Evolutionary conservation across 805 yeast species (phyloP), one percentile per base, ranked within the genome.

Genomic region (Cyberlindnera mycetangii): DNA sequence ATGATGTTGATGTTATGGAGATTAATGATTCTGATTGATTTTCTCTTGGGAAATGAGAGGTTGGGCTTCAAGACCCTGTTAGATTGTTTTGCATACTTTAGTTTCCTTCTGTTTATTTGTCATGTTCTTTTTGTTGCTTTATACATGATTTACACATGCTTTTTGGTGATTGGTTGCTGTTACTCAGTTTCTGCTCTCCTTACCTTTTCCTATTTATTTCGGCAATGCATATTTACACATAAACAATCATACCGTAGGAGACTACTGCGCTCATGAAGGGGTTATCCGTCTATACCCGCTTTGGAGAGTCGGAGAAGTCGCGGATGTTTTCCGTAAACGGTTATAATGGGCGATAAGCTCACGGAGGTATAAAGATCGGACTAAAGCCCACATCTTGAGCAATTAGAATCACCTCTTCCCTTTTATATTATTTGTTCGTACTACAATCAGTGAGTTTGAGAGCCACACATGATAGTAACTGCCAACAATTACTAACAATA

Each of bases 1-100:
- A 40, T 8, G 48, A 44, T 22, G 48, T 39, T 12, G 43, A 34
- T 17, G 41, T 22, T n/a, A 40, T 44, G 36, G 48, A 44, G 14
- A 24, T 36, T 16, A 31, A 21, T 22, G 45, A 40, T 12, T 40
- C 44, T 15, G 44, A 40, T 19, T 40, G 37, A 40, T 16, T 5
- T 15, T 6, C n/a, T 19, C 7, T 9, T 10, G 28, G 18, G 24
- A 33, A 10, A n/a, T n/a, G n/a, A n/a, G n/a, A 14, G 11, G 18
- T 30, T 10, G 18, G 11, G 25, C 14, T 6, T 5, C 19, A 32
- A 8, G 5, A 8, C n/a, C 7, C 10, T 33, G 18, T 19, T 33
- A 7, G 18, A 11, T 17, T 20, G 9, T 21, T 34, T 34, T 20
- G 25, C 20, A 8, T 34, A 15, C 27, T 18, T 20, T 14, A 14